phyloP scores from a whole-genome alignment of 1,139 yeast species.

The Taphrina pruni region DNA sequence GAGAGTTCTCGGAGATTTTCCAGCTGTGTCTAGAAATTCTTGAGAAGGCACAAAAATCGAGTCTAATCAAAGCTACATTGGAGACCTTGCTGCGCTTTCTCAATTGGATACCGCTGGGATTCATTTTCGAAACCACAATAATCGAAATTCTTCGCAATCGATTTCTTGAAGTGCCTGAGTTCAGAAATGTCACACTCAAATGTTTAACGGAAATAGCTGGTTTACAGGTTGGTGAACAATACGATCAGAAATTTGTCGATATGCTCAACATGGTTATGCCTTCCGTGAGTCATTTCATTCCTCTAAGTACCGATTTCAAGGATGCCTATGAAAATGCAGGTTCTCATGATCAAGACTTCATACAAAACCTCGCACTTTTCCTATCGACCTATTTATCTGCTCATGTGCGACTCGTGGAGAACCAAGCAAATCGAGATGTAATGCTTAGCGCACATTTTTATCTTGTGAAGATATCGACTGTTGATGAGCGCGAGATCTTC shows the following conservation, averaged over 20 bases:
- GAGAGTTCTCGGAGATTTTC: conserved; percentile 91
- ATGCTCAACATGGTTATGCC: conserved; percentile 79
- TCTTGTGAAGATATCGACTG: conserved; percentile 80
- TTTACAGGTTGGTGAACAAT: conserved; percentile 63
- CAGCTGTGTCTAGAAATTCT: conserved; percentile 90
- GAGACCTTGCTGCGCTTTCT: conserved; percentile 82
- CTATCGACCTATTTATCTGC: conserved; percentile 80
- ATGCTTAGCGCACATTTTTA: conserved; percentile 76
- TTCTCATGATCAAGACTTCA: conserved; percentile 86
- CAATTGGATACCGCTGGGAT: conserved; percentile 92
- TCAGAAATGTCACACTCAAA: conserved; percentile 82
- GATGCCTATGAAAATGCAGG: conserved; percentile 75
- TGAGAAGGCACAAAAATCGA: conserved; percentile 82
- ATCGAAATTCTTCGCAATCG: conserved; percentile 70
- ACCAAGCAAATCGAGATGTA: conserved; percentile 64
- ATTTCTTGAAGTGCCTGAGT: conserved; percentile 77
- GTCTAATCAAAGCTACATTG: conserved; percentile 82
- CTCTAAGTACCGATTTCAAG: conserved; percentile 66
- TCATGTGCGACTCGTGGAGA: conserved; percentile 77
- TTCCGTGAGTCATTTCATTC: conserved; percentile 72
- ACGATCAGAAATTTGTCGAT: conserved; percentile 70
- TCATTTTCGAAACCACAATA: conserved; percentile 84
- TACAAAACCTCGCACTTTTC: conserved; percentile 94
- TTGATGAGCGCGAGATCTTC: conserved; percentile 94
- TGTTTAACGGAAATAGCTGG: conserved; percentile 90